phyloP scores from a whole-genome alignment of 2,329 filamentous ascomycete genomes.

The Microsporum ferrugineum region DNA sequence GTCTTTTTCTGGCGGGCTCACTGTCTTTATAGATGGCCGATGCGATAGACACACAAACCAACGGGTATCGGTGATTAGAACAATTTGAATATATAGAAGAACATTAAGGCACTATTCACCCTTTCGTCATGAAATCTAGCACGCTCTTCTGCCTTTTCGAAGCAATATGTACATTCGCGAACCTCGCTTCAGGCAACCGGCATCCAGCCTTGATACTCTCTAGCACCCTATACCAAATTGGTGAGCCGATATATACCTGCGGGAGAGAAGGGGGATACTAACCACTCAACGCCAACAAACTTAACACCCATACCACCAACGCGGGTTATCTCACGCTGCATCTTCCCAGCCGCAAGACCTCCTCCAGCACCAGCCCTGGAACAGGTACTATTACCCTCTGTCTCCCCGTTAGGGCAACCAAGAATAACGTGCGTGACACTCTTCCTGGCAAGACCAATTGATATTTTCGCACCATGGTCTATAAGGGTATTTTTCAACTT shows the following conservation, averaged over 20 bases:
- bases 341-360: conserved; percentile 63
- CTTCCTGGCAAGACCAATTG: conserved; percentile 58
- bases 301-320: conserved; percentile 59
- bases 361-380: conserved; percentile 49
- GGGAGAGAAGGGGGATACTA: conserved; percentile 20
- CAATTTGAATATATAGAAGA: background rate
- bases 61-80: background rate
- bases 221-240: conserved; percentile 49
- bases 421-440: conserved; percentile 80
- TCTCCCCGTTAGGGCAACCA: conserved; percentile 42
- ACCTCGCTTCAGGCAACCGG: conserved; percentile 62
- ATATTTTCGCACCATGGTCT: conserved; percentile 60
- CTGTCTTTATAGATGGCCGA: background rate
- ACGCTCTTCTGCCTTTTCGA: conserved; percentile 54
- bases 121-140: conserved; percentile 26
- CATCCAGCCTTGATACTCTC: conserved; percentile 68
- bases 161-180: conserved; percentile 52
- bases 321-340: conserved; percentile 65
- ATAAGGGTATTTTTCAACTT: conserved; percentile 67
- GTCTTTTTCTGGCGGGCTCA: background rate
- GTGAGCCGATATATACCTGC: too few species aligned
- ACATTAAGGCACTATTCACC: background rate
- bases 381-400: background rate
- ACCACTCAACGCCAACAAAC: conserved; percentile 76
- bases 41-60: background rate